phyloP scores from a whole-genome alignment of 202 grass and related monocot species.

The Schoenoplectus triqueter region DNA sequence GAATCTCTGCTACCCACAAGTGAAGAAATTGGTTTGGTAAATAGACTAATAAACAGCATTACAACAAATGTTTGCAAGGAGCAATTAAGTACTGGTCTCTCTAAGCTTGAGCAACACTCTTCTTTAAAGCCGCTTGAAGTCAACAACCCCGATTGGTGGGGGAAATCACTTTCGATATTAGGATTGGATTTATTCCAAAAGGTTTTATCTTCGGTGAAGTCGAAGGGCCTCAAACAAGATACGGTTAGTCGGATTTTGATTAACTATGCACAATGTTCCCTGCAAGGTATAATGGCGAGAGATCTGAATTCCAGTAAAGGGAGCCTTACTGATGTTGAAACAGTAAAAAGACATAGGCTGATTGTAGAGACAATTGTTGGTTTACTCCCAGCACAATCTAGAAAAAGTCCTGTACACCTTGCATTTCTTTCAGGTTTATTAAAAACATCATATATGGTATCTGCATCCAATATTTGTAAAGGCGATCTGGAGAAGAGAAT shows the following conservation, averaged over 20 bases:
- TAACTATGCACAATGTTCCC: constrained; percentile 83
- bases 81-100: constrained; percentile 69
- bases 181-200: constrained; percentile 83
- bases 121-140: constrained; percentile 37
- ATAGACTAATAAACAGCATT: constrained; percentile 58
- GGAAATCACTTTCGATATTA: constrained; percentile 61
- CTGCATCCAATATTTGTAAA: constrained; percentile 59
- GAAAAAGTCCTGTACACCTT: constrained; percentile 72
- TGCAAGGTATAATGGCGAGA: constrained; percentile 70
- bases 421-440: constrained; percentile 93
- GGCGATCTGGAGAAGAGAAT: constrained; percentile 86
- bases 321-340: constrained; percentile 42
- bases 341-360: constrained; percentile 61
- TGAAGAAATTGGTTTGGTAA: constrained; percentile 68
- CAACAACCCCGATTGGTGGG: constrained; percentile 80
- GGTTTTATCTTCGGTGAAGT: constrained; percentile 70
- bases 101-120: constrained; percentile 63
- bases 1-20: constrained; percentile 71
- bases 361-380: constrained; percentile 66
- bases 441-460: constrained; percentile 64
- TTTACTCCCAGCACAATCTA: constrained; percentile 73
- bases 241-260: constrained; percentile 76
- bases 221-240: constrained; percentile 95
- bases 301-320: constrained; percentile 45
- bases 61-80: constrained; percentile 85